Evolutionary conservation across 139 green algal genomes (phyloP).

Genomic region (Picochlorum sp.): DNA sequence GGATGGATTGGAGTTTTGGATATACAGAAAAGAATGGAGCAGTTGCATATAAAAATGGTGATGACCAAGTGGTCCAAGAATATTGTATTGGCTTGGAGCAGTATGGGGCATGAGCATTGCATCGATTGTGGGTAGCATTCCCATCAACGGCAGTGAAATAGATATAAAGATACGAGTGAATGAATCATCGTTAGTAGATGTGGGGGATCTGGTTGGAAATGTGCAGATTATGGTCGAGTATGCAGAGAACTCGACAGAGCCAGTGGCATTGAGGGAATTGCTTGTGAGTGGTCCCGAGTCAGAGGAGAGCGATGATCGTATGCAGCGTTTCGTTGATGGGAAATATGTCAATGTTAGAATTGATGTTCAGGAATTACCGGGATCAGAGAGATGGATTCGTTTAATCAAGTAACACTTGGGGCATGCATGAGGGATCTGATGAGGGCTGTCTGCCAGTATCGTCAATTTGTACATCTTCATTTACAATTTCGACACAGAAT

Average conservation of each 20-base stretch:
- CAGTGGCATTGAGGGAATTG: no score
- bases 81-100: neutral
- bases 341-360: no score
- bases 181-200: neutral
- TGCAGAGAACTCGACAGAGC: no score
- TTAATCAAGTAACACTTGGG: conserved; percentile 2
- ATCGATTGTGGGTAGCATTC: neutral
- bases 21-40: neutral
- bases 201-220: no score
- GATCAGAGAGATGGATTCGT: neutral
- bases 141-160: neutral
- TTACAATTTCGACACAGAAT: neutral
- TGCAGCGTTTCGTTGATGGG: no score
- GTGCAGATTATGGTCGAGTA: no score
- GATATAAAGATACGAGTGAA: neutral
- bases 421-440: neutral
- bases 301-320: no score
- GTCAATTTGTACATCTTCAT: neutral
- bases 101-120: conserved; percentile 2
- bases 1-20: conserved; percentile 2
- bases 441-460: neutral
- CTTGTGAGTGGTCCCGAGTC: no score
- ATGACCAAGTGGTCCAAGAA: neutral
- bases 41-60: neutral
- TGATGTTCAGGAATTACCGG: no score